Evolutionary conservation across 2,329 filamentous ascomycete species (phyloP), one percentile per base, ranked within the genome.

Genomic region (Plenodomus tracheiphilus): DNA sequence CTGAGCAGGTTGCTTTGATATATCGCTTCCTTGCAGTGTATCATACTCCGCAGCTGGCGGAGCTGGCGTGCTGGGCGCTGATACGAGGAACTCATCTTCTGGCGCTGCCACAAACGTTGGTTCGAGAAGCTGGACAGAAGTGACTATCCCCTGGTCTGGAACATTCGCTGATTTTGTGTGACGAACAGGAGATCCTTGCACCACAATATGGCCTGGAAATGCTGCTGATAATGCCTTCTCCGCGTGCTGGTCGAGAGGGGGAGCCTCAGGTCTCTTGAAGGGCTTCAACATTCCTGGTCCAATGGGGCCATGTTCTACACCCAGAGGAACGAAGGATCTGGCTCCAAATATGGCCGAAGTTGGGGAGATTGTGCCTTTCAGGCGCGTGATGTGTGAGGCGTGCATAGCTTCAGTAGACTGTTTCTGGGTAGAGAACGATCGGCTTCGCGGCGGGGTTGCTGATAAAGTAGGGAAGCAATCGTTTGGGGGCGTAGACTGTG

Each of bases 321-420:
- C 39, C 11, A 58, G 40, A 2, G 69, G 68, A 13, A 70, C 50
- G 17, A 66, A 70, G 30, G 46, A 57, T 20, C 66, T 66, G 3
- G 51, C 43, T 7, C 62, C 61, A 51, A 69, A 71, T n/a, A 61
- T 34, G 1, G 68, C 61, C 13, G 69, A 66, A 15, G 69, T 70
- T 22, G 69, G 69, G 19, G 68, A 71, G 8, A 71, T 64, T 4
- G 59, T 62, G 17, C 61, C 62, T 42, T 57, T 54, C 15, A 72
- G 49, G n/a, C 68, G 65, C 21, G 69, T 65, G 7, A 71, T 69
- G 5, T 62, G 60, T 28, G 65, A 51, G 3, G 65, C 62, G 43
- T 67, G 51, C 47, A 61, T 61, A 1, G 65, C 49, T 13, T 61
- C 59, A 8, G 46, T 35, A 38, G 57, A 48, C 36, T 54, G 35